Evolutionary conservation across 768 basidiomycete species (phyloP).

Genomic region (Phaffia tasmanica): DNA sequence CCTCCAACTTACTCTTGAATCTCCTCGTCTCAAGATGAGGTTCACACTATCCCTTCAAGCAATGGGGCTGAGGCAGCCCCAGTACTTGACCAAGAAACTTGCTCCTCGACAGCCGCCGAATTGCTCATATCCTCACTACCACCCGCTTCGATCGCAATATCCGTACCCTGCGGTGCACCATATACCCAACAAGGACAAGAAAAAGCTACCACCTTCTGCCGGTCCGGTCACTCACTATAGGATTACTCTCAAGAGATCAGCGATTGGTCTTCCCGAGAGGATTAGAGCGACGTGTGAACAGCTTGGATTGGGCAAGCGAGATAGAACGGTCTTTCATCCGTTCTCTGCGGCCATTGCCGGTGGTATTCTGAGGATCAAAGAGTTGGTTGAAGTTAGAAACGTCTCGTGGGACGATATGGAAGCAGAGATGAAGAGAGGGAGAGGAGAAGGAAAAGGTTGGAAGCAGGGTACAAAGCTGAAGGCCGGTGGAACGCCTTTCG

Average conservation of each 20-base stretch:
- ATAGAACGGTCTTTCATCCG: slow-evolving; percentile 72
- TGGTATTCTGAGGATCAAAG: slow-evolving; percentile 77
- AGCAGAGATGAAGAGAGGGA: slow-evolving; percentile 29
- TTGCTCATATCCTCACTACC: slow-evolving; percentile 11
- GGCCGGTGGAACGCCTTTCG: slow-evolving; percentile 25
- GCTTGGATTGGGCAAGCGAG: slow-evolving; percentile 63
- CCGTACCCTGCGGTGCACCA: slow-evolving; percentile 5
- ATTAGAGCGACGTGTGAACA: slow-evolving; percentile 65
- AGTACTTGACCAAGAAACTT: background rate
- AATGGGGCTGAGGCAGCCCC: slow-evolving; percentile 23
- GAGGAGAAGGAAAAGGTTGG: slow-evolving; percentile 33
- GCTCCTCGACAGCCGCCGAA: slow-evolving; percentile 1
- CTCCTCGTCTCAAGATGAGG: background rate
- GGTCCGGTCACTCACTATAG: slow-evolving; percentile 58
- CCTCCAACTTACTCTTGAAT: no score
- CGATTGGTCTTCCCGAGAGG: slow-evolving; percentile 64
- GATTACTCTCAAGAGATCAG: slow-evolving; percentile 78
- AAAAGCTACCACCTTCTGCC: background rate
- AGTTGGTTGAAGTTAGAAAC: slow-evolving; percentile 77
- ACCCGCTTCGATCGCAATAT: slow-evolving; percentile 20
- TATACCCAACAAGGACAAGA: background rate
- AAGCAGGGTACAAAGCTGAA: slow-evolving; percentile 27
- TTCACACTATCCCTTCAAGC: background rate
- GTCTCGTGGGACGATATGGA: slow-evolving; percentile 45
- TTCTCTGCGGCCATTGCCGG: slow-evolving; percentile 67